These are phyloP conservation scores for Chaetomium strumarium DNA, from an alignment of 2,329 filamentous ascomycete species.

Conservation along the genomic window DNA sequence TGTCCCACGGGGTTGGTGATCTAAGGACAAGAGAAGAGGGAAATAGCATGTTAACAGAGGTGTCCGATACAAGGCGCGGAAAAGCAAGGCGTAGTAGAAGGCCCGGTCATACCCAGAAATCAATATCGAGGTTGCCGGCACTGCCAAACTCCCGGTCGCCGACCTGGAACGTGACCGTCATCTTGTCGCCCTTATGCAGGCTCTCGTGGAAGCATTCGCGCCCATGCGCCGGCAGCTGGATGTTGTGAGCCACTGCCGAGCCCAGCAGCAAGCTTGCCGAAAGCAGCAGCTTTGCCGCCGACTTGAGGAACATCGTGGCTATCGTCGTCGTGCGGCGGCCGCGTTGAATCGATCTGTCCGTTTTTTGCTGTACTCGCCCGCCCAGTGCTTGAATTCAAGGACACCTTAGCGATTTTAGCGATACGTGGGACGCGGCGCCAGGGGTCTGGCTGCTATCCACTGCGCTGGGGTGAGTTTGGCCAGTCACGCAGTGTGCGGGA, in stretches of 20 bases:
- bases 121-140: constrained; percentile 89
- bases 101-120: constrained; percentile 75
- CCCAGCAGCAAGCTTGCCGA: constrained; percentile 52
- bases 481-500: background rate
- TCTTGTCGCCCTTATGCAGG: constrained; percentile 89
- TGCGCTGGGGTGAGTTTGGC: background rate
- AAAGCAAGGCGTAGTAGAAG: background rate
- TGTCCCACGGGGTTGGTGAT: constrained; percentile 72
- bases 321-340: constrained; percentile 12
- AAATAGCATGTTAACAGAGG: background rate
- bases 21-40: constrained; percentile 31
- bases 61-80: background rate
- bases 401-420: constrained; percentile 25
- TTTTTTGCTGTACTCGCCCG: too few species aligned
- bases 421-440: constrained; percentile 4
- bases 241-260: constrained; percentile 78
- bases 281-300: constrained; percentile 35
- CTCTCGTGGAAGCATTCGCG: constrained; percentile 96
- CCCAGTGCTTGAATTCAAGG: constrained; percentile 8
- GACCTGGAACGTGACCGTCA: constrained; percentile 98
- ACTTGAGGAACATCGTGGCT: constrained; percentile 38
- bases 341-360: background rate
- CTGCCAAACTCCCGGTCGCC: constrained; percentile 94
- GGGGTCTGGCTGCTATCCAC: background rate
- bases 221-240: constrained; percentile 86